A percentile compares a stretch with the other conserved stretches of the same genome.
phyloP scores from a whole-genome alignment of 129 eudicot genomes.

The Escallonia rubra region DNA sequence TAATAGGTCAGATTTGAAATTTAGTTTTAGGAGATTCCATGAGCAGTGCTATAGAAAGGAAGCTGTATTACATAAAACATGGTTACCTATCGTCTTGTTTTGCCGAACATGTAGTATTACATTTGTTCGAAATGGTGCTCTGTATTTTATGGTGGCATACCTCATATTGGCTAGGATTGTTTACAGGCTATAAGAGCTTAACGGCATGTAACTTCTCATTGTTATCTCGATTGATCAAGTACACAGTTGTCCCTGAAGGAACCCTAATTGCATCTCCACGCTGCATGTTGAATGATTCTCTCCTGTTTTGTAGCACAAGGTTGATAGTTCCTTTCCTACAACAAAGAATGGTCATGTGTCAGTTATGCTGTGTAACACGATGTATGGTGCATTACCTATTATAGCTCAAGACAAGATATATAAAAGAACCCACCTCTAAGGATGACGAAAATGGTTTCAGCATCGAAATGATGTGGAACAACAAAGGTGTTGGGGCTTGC shows the following conservation, averaged over 20 bases:
- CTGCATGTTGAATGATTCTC: slow-evolving; percentile 20
- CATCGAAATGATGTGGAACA: slow-evolving; percentile 37
- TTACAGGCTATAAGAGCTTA: slow-evolving; percentile 17
- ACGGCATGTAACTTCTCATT: slow-evolving; percentile 11
- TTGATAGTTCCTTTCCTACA: slow-evolving; percentile 19
- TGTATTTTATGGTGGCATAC: not conserved
- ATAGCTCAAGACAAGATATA: too few species aligned
- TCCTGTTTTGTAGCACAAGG: slow-evolving; percentile 9
- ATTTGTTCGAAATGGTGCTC: too few species aligned
- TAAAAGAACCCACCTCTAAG: slow-evolving; percentile 12
- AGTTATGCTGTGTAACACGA: too few species aligned
- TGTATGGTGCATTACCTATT: too few species aligned
- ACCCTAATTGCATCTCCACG: slow-evolving; percentile 29
- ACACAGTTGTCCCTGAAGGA: slow-evolving; percentile 29
- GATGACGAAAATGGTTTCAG: slow-evolving; percentile 23
- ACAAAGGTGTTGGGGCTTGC: slow-evolving; percentile 30
- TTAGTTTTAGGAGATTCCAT: not conserved
- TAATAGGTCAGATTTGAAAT: too few species aligned
- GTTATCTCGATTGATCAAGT: slow-evolving; percentile 19
- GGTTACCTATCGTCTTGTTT: too few species aligned
- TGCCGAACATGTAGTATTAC: too few species aligned
- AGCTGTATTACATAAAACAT: too few species aligned
- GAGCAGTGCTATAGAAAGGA: too few species aligned
- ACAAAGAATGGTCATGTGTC: too few species aligned
- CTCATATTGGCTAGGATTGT: slow-evolving; percentile 21